Base-by-base conservation (phyloP, 208 protist genomes). In the Strigomonas culicis region DNA sequence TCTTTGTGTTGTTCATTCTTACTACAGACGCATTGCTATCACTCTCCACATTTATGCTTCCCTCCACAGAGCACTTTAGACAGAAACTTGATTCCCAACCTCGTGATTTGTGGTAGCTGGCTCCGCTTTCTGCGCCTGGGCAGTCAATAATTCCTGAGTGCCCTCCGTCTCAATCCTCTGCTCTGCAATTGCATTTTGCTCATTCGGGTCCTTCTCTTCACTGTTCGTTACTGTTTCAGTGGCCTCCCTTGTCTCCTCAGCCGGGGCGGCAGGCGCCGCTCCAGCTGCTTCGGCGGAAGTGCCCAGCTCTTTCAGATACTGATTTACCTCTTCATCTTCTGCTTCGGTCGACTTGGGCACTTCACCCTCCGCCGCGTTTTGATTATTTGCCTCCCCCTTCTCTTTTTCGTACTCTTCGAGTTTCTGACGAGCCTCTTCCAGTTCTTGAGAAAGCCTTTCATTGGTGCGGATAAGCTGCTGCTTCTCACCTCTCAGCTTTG, bases 401-500 rank as follows among this genome's bases (percentile, higher is more conserved):
- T 68, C 57, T 58, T 80, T 74, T 55, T 85, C 73, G 10, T 79
- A 67, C 34, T 59, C 52, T 22, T 66, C 61, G 2, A 79, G 34
- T 41, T 72, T 75, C 24, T 72, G 68, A 60, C 81, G 66, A 41
- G 82, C 66, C 22, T 55, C 63, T 34, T 83, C 80, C 0, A 91
- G 50, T 71, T 82, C 59, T 56, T 72, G 68, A 22, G 72, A 76
- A 24, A 83, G 74, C 27, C 74, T 83, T 28, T 92, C 83, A 60
- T 89, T 91, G 25, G 61, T 66, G 58, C 70, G 70, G 7, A 62
- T 73, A 15, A 89, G 56, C 52, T 80, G 68, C 59, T 78, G 64
- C 64, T 86, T 68, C 60, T 91, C 79, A 0, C 69, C 75, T 4
- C 79, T 74, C 4, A 86, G 50, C 72, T 91, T 89, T 1, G 82